phyloP scores from a whole-genome alignment of 192 early-diverging fungal genomes.

The Rhizoclosmatium globosum region DNA sequence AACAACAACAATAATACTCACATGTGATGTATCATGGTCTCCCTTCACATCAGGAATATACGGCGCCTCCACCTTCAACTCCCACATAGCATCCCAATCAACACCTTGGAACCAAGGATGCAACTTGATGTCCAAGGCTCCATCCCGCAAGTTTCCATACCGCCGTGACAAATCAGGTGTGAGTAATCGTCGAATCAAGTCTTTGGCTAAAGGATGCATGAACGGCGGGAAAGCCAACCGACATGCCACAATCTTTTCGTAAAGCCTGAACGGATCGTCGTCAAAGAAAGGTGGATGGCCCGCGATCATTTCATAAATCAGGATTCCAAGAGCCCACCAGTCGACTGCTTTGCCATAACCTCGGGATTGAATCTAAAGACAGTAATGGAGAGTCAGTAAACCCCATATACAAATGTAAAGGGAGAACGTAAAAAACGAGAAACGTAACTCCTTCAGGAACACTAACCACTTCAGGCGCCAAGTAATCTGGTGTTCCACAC shows the following conservation, averaged over 20 bases:
- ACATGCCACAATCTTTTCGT: conserved; percentile 77
- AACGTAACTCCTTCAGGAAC: conserved; percentile 37
- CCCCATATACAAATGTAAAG: not conserved
- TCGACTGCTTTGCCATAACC: conserved; percentile 94
- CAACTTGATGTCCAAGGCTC: conserved; percentile 87
- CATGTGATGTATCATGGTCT: conserved; percentile 78
- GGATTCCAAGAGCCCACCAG: conserved; percentile 94
- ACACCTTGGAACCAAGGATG: conserved; percentile 96
- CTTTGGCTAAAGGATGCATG: conserved; percentile 78
- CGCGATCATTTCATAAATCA: conserved; percentile 77
- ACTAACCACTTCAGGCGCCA: conserved; percentile 73
- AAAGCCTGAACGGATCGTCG: conserved; percentile 76
- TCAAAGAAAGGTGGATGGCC: conserved; percentile 79
- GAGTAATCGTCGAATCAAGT: conserved; percentile 74
- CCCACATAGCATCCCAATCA: conserved; percentile 84
- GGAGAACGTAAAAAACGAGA: not conserved
- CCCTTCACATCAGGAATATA: conserved; percentile 83
- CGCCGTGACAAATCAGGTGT: conserved; percentile 79
- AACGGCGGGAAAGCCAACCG: conserved; percentile 75
- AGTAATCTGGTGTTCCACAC: conserved; percentile 80
- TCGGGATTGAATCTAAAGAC: conserved; percentile 72
- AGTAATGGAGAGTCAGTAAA: not conserved
- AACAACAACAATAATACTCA: conserved; percentile 28
- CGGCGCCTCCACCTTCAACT: conserved; percentile 80
- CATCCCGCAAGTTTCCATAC: conserved; percentile 79